Evolutionary conservation across 2,329 filamentous ascomycete genomes (phyloP), one percentile per base, ranked within the genome.

Genomic region (Pseudocercospora fijiensis): DNA sequence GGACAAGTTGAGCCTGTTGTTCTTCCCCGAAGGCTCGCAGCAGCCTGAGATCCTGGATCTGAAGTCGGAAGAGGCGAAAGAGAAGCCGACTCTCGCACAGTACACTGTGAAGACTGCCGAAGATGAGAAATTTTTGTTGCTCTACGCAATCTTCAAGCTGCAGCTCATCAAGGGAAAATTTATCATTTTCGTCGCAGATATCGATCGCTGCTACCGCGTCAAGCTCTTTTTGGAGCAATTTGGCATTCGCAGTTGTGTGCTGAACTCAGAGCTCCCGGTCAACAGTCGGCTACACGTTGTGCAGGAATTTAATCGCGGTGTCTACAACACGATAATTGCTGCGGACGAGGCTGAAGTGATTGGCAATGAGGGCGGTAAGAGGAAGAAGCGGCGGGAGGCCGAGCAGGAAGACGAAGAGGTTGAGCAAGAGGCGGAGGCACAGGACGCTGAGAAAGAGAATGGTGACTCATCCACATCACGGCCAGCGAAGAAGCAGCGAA

Each of bases 211-310:
- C 72, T 99, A 99, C 78, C 86, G 95, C 37, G 80, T 99, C 24
- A 97, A 97, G 78, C 84, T 99, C 7, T 99, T 95, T 75, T 85
- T 99, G 58, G 95, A 99, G 78, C 95, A 99, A 75, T 99, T 99
- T 74, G 93, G 92, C 53, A 94, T 97, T 74, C 90, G 92, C 75
- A 94, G 91, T 72, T 96, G 91, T 77, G 91, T 97, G 27, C 81
- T 99, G 45, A 99, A 99, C 79, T 95, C 92, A 0, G 94, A 99
- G 75, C 80, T 99, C 37, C 95, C 95, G 0, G 88, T 98, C 69
- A 97, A 97, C 73, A 95, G 91, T 1, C 85, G 95, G 64, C 87
- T 97, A 43, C 94, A 99, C 75, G 92, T 96, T 1, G 94, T 99
- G 2, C 90, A 98, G 72, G 92, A 98, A 76, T 99, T 99, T 80